A percentile compares a stretch with the other conserved stretches of the same genome.
These are phyloP conservation scores for Aulographum hederae DNA, from an alignment of 2,329 filamentous ascomycete species.

Conservation along the genomic window DNA sequence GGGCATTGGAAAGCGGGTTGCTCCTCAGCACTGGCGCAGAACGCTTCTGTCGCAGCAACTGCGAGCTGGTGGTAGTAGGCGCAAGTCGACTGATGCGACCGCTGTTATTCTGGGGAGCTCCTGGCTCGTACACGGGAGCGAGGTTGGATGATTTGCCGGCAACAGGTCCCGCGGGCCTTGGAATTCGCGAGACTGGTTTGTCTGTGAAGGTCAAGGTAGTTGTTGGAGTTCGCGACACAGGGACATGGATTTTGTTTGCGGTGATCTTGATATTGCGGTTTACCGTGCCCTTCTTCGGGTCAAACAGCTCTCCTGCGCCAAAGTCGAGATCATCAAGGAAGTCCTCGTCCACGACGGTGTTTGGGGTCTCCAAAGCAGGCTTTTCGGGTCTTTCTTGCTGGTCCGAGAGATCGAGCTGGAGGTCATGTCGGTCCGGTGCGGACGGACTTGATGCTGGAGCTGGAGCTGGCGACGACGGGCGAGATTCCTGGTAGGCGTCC, in stretches of 20 bases:
- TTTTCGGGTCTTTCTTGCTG: too few relatives aligned
- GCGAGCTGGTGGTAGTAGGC: slow-evolving; percentile 32
- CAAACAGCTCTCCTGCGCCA: slow-evolving; percentile 66
- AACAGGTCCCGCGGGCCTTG: slow-evolving; percentile 55
- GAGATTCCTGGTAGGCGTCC: slow-evolving; percentile 12
- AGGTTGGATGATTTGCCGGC: slow-evolving; percentile 41
- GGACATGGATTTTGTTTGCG: slow-evolving; percentile 38
- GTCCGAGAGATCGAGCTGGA: not conserved
- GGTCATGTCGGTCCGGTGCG: not conserved
- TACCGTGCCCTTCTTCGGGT: slow-evolving; percentile 61
- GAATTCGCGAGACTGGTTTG: slow-evolving; percentile 56
- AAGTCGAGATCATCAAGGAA: slow-evolving; percentile 77
- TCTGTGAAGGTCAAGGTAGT: slow-evolving; percentile 86
- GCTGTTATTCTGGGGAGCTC: slow-evolving; percentile 50
- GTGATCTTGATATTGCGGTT: slow-evolving; percentile 90
- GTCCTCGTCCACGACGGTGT: slow-evolving; percentile 37
- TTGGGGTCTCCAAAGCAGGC: not conserved
- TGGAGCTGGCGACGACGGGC: slow-evolving; percentile 5
- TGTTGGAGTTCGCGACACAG: slow-evolving; percentile 52
- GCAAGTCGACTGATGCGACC: slow-evolving; percentile 25
- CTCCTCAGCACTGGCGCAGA: slow-evolving; percentile 40
- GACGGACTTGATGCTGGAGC: not conserved
- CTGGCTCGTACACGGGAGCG: slow-evolving; percentile 86
- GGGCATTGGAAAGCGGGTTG: slow-evolving; percentile 46
- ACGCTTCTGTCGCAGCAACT: slow-evolving; percentile 39